Evolutionary conservation across 257 asterid genomes (phyloP).

Genomic region (Osmanthus fragrans): DNA sequence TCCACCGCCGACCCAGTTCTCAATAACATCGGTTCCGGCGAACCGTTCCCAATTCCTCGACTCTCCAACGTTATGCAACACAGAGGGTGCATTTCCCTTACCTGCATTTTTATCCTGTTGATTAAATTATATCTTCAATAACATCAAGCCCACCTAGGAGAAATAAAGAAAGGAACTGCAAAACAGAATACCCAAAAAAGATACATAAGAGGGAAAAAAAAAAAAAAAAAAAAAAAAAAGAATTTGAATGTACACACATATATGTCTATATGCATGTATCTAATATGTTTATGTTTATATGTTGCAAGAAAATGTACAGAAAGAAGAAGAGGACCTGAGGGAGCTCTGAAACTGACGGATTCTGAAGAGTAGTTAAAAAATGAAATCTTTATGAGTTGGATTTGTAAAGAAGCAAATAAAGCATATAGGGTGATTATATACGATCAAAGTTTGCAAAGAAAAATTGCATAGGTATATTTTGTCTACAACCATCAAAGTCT

Average conservation of each 20-base stretch:
- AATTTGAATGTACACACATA: conserved; percentile 9
- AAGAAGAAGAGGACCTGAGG: conserved; percentile 17
- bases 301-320: background rate
- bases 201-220: conserved; percentile 7
- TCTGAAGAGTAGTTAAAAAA: conserved; percentile 18
- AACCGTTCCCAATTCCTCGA: conserved; percentile 55
- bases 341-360: conserved; percentile 49
- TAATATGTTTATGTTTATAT: background rate
- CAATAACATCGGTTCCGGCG: conserved; percentile 70
- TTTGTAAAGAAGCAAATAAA: conserved; percentile 8
- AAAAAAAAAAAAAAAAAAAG: background rate
- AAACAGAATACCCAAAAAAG: conserved; percentile 22
- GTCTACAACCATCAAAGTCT: too few relatives aligned
- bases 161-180: background rate
- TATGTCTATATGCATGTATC: background rate
- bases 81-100: conserved; percentile 88
- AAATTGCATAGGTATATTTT: background rate
- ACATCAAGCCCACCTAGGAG: background rate
- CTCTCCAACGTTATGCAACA: conserved; percentile 86
- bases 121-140: background rate
- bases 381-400: conserved; percentile 28
- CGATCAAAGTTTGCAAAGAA: conserved; percentile 12
- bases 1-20: conserved; percentile 73
- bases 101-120: conserved; percentile 53
- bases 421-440: conserved; percentile 29